A percentile compares a stretch with the other conserved stretches of the same genome.
phyloP scores from a whole-genome alignment of 169 alveolate genomes.

The Cryptosporidium ryanae region DNA sequence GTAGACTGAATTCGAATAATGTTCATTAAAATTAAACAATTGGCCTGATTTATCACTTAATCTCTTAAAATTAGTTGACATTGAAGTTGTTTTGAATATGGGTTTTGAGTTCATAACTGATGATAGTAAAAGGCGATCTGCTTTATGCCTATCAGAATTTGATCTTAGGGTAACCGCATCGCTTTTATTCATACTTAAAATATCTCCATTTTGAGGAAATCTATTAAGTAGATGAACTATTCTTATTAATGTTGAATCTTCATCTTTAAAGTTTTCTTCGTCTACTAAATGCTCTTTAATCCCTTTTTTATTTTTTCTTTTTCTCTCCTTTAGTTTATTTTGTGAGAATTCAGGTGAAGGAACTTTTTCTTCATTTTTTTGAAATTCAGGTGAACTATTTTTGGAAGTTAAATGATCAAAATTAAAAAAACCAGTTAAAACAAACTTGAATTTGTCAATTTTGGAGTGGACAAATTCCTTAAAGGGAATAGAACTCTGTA shows the following conservation, averaged over 20 bases:
- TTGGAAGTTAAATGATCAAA: too few relatives aligned
- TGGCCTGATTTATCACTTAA: background rate
- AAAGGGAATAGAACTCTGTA: too few relatives aligned
- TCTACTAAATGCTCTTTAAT: too few relatives aligned
- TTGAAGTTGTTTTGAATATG: background rate
- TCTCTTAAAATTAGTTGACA: slow-evolving; percentile 12
- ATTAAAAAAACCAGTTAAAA: too few relatives aligned
- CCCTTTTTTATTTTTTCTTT: too few relatives aligned
- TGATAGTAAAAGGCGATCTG: slow-evolving; percentile 35
- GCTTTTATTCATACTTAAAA: slow-evolving; percentile 40
- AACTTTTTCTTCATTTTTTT: too few relatives aligned
- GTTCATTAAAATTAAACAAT: background rate
- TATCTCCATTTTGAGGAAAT: slow-evolving; percentile 59
- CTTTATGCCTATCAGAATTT: slow-evolving; percentile 24
- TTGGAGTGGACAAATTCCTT: too few relatives aligned
- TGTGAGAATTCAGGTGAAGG: too few relatives aligned
- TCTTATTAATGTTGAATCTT: background rate
- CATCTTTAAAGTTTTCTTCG: background rate
- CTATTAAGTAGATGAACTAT: slow-evolving; percentile 9
- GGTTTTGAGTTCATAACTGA: slow-evolving; percentile 69
- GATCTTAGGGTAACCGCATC: slow-evolving; percentile 30
- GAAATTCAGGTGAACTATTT: too few relatives aligned
- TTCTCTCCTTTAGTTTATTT: too few relatives aligned
- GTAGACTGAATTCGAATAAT: background rate
- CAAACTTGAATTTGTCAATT: too few relatives aligned